A percentile compares a stretch with the other conserved stretches of the same genome.
phyloP scores from a whole-genome alignment of 1,139 yeast genomes.

The Suhomyces choctaworum region DNA sequence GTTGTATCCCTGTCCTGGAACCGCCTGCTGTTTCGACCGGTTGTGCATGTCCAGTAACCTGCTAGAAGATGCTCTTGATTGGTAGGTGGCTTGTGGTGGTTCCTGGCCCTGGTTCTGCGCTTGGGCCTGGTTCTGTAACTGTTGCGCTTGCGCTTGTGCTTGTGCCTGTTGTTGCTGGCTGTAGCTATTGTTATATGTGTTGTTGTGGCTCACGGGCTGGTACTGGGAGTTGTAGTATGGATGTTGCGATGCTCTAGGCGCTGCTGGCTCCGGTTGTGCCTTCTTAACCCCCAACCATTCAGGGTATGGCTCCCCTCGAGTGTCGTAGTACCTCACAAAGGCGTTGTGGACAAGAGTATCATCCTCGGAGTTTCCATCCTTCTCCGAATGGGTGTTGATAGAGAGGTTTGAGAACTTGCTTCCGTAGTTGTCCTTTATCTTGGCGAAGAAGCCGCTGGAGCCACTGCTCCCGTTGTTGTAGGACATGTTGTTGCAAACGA shows the following conservation, averaged over 20 bases:
- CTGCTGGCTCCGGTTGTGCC: background rate
- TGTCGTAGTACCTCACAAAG: slow-evolving; percentile 42
- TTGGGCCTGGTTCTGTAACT: slow-evolving; percentile 14
- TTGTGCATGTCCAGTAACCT: slow-evolving; percentile 46
- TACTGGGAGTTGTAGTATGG: slow-evolving; percentile 10
- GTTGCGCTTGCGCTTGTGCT: slow-evolving; percentile 13
- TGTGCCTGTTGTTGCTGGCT: slow-evolving; percentile 16
- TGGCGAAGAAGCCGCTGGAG: slow-evolving; percentile 32
- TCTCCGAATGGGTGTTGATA: slow-evolving; percentile 31
- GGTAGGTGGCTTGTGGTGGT: slow-evolving; percentile 4
- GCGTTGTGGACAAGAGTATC: slow-evolving; percentile 49
- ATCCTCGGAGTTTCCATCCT: slow-evolving; percentile 40
- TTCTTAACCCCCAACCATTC: slow-evolving; percentile 45
- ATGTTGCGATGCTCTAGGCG: slow-evolving; percentile 1
- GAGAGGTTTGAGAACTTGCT: slow-evolving; percentile 38
- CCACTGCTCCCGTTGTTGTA: slow-evolving; percentile 6
- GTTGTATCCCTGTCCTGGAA: slow-evolving; percentile 38
- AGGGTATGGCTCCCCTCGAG: slow-evolving; percentile 37
- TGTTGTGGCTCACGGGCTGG: slow-evolving; percentile 31
- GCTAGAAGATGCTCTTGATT: slow-evolving; percentile 24
- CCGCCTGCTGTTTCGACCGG: slow-evolving; percentile 44
- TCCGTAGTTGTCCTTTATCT: slow-evolving; percentile 39
- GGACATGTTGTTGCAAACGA: slow-evolving; percentile 2
- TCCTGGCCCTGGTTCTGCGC: background rate
- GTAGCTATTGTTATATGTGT: slow-evolving; percentile 26